Base-by-base conservation (phyloP, 1,139 yeast genomes). In the Yamadazyma jaroonii region DNA sequence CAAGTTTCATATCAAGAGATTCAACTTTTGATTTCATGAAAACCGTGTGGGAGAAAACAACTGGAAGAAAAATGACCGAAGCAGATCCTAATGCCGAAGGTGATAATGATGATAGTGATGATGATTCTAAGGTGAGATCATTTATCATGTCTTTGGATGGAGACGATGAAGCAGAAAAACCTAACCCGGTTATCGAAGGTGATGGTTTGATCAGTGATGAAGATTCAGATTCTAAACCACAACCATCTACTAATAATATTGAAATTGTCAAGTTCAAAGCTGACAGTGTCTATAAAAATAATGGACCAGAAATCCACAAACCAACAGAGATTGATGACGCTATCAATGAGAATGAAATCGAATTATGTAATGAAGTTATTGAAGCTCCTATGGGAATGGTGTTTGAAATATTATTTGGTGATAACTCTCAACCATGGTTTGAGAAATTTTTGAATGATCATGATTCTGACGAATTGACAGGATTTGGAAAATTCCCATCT, bases 1-100 rank as follows among this genome's bases (percentile, higher is more conserved):
- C 96, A 12, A 86, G 95, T 44, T 88, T 92, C 53, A 69, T 88
- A 5, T 80, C 95, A 1, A 69, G 97, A 45, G 97, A 90, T 55
- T 61, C 79, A 3, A 85, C 95, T 0, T 77, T 75, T 47, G 86
- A 83, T 36, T 76, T 88, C 45, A 67, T 92, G 50, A 73, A 70
- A 37, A 70, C 78, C 0, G 66, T 81, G 3, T 81, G 89, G 89
- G 54, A 58, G 44, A 52, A 52, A 22, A 45, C 52, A 7, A 59
- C 65, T 4, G 66, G 65, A 2, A 52, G 45, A 32, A 45, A 35
- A 12, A 48, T 55, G 54, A 34, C 29, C 9, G 44, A 38, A 6
- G 47, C 49, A n/a, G 46, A 42, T 15, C 9, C 29, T 6, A 14
- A 29, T 3, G 22, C 10, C 4, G 24, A 23, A 8, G 22, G 9